Base-by-base conservation (phyloP, 1,284 basidiomycete genomes). In the Sanguinoderma infundibulare region DNA sequence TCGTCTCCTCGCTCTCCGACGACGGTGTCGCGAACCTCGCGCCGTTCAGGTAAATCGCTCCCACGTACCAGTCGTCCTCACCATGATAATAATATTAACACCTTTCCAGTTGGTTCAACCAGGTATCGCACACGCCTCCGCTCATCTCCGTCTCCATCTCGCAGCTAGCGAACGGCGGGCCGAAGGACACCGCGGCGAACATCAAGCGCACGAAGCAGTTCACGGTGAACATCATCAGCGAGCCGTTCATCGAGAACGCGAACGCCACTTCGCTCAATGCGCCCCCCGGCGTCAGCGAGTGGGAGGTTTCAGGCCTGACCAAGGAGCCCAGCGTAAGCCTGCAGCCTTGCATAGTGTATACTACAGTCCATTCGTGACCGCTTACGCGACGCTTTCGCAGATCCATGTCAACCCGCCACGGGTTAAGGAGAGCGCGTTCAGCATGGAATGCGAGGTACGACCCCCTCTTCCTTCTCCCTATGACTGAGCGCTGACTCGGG, bases 201-300 rank as follows among this genome's bases (percentile, higher is more conserved):
- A 89, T 94, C 66, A 76, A 84, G 50, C 74, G 77, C 0, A 89
- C 85, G 5, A 87, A 87, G 66, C 81, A 89, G 70, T 95, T 94
- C 72, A 87, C 86, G 7, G 86, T 91, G 47, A 90, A 86, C 69
- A 87, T 94, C 64, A 87, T 94, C 69, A 90, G 87, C 63, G 90
- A 93, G 72, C 77, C 87, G 0, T 90, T 92, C 70, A 77, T 87
- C 46, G 88, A 92, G 71, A 88, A 90, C 2, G 86, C 88, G 5
- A 94, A 94, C 72, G 80, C 82, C 60, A 85, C 86, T 8, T 81
- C 87, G 8, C 81, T 91, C 42, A 87, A 92, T 65, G 80, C 88
- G 7, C 90, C 92, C 9, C 77, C 79, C 6, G 80, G 84, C 9
- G 79, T 86, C 3, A 82, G 88, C 70, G 91, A 94, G 73, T 95